Evolutionary conservation across 352 stramenopile genomes (phyloP).

Genomic region (Phytophthora syringae): DNA sequence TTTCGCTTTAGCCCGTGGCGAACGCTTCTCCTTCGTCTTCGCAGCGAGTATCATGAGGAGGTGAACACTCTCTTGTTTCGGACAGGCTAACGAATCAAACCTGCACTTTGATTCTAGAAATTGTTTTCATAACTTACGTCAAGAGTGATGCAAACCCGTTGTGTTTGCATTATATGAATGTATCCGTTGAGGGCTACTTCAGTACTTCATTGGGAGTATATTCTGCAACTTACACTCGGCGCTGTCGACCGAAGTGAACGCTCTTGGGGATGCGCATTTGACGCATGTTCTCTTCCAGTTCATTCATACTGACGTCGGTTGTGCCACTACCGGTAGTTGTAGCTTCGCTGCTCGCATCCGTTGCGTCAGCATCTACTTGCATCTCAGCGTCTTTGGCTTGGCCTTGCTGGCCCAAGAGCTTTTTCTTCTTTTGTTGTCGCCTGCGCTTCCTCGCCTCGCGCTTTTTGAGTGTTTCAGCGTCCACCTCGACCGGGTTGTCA

Average conservation of each 20-base stretch:
- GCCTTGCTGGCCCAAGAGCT: slow-evolving; percentile 12
- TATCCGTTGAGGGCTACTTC: no score
- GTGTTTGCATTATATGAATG: no score
- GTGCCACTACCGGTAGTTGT: neutral
- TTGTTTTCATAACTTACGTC: no score
- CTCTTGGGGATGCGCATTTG: slow-evolving; percentile 42
- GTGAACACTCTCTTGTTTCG: slow-evolving; percentile 34
- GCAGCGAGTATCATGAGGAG: slow-evolving; percentile 59
- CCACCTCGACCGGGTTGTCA: slow-evolving; percentile 5
- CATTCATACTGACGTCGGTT: slow-evolving; percentile 33
- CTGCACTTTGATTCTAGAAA: no score
- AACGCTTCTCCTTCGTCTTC: slow-evolving; percentile 49
- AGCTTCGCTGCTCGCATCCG: neutral
- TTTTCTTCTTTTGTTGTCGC: slow-evolving; percentile 38
- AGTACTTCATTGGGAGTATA: no score
- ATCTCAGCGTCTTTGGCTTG: slow-evolving; percentile 18
- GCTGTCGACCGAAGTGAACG: slow-evolving; percentile 42
- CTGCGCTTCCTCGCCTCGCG: slow-evolving; percentile 41
- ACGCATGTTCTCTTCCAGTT: slow-evolving; percentile 33
- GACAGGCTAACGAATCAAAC: neutral
- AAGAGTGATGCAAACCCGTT: no score
- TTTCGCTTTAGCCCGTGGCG: slow-evolving; percentile 57
- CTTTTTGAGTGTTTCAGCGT: slow-evolving; percentile 34
- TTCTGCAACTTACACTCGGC: slow-evolving; percentile 20
- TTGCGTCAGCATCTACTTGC: slow-evolving; percentile 29